A percentile compares a stretch with the other conserved stretches of the same genome.
Conservation (phyloP, 257 asterid species). For the Henckelia pumila region DNA sequence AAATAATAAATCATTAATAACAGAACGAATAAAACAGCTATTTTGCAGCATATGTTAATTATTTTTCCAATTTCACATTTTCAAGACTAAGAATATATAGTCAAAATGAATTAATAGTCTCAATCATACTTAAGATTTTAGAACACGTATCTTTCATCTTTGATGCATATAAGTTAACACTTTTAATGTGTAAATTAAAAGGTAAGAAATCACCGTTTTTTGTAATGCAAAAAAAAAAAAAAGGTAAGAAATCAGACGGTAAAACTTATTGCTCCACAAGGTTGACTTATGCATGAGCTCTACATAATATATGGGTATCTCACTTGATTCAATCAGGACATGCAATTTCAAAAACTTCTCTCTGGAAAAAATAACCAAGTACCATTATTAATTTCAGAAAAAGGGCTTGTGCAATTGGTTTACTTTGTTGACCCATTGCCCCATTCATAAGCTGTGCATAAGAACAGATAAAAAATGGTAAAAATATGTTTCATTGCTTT, state of each 20-base stretch:
- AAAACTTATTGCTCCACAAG: background rate
- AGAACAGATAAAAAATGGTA: slow-evolving; percentile 1
- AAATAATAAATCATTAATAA: background rate
- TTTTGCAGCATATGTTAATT: background rate
- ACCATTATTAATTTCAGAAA: background rate
- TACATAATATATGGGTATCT: background rate
- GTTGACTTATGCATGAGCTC: background rate
- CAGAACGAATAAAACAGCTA: background rate
- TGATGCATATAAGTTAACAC: background rate
- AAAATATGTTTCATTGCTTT: background rate
- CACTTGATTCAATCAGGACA: background rate
- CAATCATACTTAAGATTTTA: background rate
- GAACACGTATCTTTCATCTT: too few relatives aligned
- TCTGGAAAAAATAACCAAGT: background rate
- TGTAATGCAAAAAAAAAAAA: too few relatives aligned
- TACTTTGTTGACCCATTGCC: slow-evolving; percentile 8
- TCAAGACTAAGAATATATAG: background rate
- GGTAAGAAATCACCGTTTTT: too few relatives aligned
- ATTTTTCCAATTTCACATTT: background rate
- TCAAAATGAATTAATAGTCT: background rate
- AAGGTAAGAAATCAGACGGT: background rate
- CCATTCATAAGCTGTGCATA: background rate
- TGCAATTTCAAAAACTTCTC: background rate
- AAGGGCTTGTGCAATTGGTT: background rate
- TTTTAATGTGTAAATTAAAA: background rate